phyloP scores from a whole-genome alignment of 306 rosid genomes.

The Amphicarpaea edgeworthii region DNA sequence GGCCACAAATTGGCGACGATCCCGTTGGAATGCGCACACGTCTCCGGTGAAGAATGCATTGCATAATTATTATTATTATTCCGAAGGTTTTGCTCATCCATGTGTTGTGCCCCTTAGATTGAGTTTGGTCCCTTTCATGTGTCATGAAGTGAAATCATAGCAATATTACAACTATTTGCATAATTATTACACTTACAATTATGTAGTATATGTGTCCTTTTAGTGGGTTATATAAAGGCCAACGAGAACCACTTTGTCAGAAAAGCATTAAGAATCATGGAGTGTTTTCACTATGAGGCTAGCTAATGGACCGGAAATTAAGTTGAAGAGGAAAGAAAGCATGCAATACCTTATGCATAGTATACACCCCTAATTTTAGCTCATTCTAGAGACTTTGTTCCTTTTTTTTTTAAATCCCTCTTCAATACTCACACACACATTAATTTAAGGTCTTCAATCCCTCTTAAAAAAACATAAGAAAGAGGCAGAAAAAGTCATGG shows the following conservation, averaged over 20 bases:
- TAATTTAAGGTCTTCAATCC: no score
- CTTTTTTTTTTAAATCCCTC: no score
- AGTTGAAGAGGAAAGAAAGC: background rate
- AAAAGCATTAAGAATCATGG: background rate
- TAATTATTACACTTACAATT: conserved; percentile 22
- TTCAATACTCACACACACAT: no score
- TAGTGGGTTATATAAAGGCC: conserved; percentile 41
- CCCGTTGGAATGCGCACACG: background rate
- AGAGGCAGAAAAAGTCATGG: no score
- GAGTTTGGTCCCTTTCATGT: conserved; percentile 32
- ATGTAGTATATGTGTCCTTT: conserved; percentile 32
- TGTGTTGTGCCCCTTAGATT: conserved; percentile 12
- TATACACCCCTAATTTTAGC: background rate
- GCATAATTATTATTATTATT: background rate
- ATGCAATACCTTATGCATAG: no score
- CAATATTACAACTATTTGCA: background rate
- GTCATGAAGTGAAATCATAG: background rate
- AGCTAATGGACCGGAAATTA: background rate
- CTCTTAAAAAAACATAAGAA: no score
- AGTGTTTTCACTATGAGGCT: conserved; percentile 10
- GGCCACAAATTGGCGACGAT: background rate
- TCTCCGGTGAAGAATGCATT: background rate
- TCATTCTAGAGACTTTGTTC: no score
- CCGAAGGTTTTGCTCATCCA: conserved; percentile 21
- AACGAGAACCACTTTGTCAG: background rate